phyloP scores from a whole-genome alignment of 1,284 basidiomycete species.

The Cryptococcus amylolentus region DNA sequence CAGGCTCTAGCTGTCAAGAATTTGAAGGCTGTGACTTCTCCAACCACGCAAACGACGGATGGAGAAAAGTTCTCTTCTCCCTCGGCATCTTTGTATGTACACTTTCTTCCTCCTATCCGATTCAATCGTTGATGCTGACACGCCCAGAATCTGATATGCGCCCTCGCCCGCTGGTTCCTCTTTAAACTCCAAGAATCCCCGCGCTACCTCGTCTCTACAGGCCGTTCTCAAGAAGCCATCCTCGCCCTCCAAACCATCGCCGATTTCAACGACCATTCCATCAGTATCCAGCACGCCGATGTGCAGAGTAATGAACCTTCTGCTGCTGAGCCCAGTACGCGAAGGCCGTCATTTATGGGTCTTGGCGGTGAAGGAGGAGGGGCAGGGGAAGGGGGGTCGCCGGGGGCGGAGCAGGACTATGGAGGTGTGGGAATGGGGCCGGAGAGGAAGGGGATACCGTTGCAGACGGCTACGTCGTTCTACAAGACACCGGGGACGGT shows the following conservation, averaged over 20 bases:
- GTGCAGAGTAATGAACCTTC: conserved; percentile 50
- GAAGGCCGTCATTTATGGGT: not conserved
- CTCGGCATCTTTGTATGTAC: conserved; percentile 67
- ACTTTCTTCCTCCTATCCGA: not conserved
- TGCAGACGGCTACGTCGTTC: not conserved
- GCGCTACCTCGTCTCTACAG: conserved; percentile 79
- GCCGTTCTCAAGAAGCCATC: conserved; percentile 74
- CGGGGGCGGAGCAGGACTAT: not conserved
- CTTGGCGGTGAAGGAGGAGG: conserved; percentile 9
- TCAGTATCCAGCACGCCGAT: conserved; percentile 65
- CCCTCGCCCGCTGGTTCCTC: conserved; percentile 76
- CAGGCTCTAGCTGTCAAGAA: conserved; percentile 65
- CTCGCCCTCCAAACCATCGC: conserved; percentile 77
- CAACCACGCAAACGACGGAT: conserved; percentile 67
- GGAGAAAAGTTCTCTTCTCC: conserved; percentile 73
- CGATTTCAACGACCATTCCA: conserved; percentile 70
- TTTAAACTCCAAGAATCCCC: conserved; percentile 92
- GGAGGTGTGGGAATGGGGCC: conserved; percentile 13
- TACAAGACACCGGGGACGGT: not conserved
- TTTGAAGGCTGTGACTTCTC: conserved; percentile 55
- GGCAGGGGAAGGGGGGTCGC: conserved; percentile 5
- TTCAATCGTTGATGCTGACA: too few relatives aligned
- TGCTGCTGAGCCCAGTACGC: not conserved
- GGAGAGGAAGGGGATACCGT: conserved; percentile 7
- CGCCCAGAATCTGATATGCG: conserved; percentile 76